Base-by-base conservation (phyloP, 306 rosid species). In the Prunus campanulata region DNA sequence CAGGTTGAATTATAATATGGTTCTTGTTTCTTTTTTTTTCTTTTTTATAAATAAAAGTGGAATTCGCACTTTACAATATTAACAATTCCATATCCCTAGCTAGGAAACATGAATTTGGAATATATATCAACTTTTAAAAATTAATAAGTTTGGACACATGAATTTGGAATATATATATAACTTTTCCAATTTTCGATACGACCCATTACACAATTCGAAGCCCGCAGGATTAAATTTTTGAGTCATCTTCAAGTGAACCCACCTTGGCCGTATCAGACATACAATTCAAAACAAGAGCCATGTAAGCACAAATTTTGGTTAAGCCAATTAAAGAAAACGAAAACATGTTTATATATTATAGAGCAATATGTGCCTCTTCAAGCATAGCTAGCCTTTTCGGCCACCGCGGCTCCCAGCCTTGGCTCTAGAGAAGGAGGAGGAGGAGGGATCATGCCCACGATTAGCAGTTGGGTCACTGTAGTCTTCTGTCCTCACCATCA, bases 391-490 rank as follows among this genome's bases (percentile, higher is more conserved):
- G 57, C 68, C 80, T 12, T 39, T 76, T 2, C 60, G 67, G 74
- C 74, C 60, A 57, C 29, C 63, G 4, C 19, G 30, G 2, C 72
- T 20, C 7, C 9, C 25, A 3, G 27, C 3, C 22, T 18, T 70
- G 63, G 5, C 29, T 0, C 15, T 30, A 7, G 68, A 6, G 42
- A 35, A 30, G 11, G 29, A 9, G 29, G 44, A 50, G 25, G 30
- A 24, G 20, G 68, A 7, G 24, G 93, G 91, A 87, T 87, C 88
- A 14, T 89, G 93, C 8, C 84, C 84, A 6, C 16, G 79, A 78
- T 89, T 89, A 49, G 91, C 88, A 10, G 83, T 72, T n/a, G 86
- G 49, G 29, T 78, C 90, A 3, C 62, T 78, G 30, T 87, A 89
- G 83, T 89, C 93, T 42, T 85, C 29, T 3, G 64, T 72, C 20